phyloP scores from a whole-genome alignment of 495 filamentous ascomycete genomes.

The Aspergillus ellipticus region DNA sequence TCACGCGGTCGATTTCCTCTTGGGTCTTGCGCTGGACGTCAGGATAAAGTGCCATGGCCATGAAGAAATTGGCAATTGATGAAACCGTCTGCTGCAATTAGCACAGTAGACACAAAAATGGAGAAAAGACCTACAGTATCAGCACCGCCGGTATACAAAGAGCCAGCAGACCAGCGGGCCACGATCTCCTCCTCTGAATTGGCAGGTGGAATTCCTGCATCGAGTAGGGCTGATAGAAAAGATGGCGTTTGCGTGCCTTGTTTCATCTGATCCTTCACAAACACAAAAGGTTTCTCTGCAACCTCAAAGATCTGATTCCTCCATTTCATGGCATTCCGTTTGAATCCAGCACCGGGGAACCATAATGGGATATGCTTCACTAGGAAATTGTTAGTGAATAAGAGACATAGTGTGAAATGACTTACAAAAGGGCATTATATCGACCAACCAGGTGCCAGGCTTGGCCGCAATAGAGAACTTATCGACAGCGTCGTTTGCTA shows the following conservation, averaged over 20 bases:
- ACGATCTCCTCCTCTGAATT: slow-evolving; percentile 24
- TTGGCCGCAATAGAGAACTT: slow-evolving; percentile 33
- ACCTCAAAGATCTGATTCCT: slow-evolving; percentile 20
- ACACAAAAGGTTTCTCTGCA: slow-evolving; percentile 36
- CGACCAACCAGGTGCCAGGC: slow-evolving; percentile 41
- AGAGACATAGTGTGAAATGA: not conserved
- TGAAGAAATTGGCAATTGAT: slow-evolving; percentile 32
- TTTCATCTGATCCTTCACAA: slow-evolving; percentile 42
- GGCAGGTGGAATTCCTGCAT: slow-evolving; percentile 9
- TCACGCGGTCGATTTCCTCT: slow-evolving; percentile 51
- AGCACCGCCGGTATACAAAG: slow-evolving; percentile 52
- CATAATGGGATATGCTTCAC: slow-evolving; percentile 44
- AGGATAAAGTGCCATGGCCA: slow-evolving; percentile 42
- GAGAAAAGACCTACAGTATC: slow-evolving; percentile 36
- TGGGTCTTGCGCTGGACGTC: slow-evolving; percentile 47
- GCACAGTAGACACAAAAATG: not conserved
- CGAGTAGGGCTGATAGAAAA: slow-evolving; percentile 35
- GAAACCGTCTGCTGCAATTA: slow-evolving; percentile 27
- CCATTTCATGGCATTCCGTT: slow-evolving; percentile 36
- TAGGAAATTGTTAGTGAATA: slow-evolving; percentile 5
- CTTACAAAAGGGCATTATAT: slow-evolving; percentile 28
- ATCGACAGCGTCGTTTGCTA: slow-evolving; percentile 32
- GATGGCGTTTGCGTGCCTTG: slow-evolving; percentile 30
- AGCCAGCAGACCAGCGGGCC: slow-evolving; percentile 41
- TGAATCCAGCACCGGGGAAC: slow-evolving; percentile 49